These are phyloP conservation scores for Carex cristatella DNA, from an alignment of 176 grass and related monocot species.

Conservation along the genomic window DNA sequence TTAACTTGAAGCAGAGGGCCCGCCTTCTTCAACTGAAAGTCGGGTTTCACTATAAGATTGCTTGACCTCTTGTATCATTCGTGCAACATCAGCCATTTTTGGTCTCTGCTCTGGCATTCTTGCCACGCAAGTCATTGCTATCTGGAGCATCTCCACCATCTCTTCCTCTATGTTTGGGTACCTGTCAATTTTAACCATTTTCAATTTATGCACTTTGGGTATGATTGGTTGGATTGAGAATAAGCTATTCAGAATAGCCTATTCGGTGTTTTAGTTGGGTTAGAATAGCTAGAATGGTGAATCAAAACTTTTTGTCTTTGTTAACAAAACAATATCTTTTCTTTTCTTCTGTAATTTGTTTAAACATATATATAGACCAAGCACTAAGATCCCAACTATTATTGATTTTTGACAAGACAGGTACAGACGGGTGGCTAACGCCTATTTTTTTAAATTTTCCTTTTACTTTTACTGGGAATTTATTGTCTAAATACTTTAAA, in stretches of 20 bases:
- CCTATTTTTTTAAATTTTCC: too few relatives aligned
- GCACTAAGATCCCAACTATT: not conserved
- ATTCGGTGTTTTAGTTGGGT: too few relatives aligned
- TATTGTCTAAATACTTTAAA: not conserved
- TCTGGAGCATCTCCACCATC: conserved; percentile 99
- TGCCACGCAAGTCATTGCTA: conserved; percentile 72
- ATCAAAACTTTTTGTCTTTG: too few relatives aligned
- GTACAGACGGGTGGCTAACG: too few relatives aligned
- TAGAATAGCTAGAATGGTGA: too few relatives aligned
- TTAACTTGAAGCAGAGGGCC: conserved; percentile 12
- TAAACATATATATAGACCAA: not conserved
- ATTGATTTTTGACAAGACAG: too few relatives aligned
- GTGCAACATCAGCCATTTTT: conserved; percentile 69
- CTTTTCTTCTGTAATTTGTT: not conserved
- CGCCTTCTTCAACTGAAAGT: conserved; percentile 40
- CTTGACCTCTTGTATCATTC: conserved; percentile 68
- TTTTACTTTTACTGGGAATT: not conserved
- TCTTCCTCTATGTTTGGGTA: conserved; percentile 96
- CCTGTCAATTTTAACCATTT: not conserved
- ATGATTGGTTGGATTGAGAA: too few relatives aligned
- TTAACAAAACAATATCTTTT: not conserved
- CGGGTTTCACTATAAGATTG: conserved; percentile 35
- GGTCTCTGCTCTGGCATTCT: conserved; percentile 78
- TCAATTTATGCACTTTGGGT: not conserved
- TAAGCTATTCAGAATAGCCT: too few relatives aligned